Conservation (phyloP, 106 monocot species). For the Allium cepa region DNA sequence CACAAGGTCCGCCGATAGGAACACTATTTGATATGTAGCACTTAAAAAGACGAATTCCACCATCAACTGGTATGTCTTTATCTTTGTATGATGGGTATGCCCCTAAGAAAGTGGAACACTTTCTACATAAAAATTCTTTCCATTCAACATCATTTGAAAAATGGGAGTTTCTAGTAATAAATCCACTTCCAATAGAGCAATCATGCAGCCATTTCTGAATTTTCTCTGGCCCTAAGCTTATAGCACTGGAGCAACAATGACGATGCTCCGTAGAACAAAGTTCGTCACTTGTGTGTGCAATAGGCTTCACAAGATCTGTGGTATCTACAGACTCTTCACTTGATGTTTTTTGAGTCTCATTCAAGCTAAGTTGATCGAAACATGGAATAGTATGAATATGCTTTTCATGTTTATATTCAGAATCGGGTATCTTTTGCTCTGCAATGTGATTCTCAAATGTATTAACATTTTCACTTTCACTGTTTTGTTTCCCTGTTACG, state of each 20-base stretch:
- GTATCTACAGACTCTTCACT: constrained; percentile 7
- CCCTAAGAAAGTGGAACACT: constrained; percentile 66
- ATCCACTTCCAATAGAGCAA: constrained; percentile 65
- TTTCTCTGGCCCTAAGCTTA: constrained; percentile 2
- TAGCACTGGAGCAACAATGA: constrained; percentile 8
- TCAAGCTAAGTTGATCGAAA: background rate
- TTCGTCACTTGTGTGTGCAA: constrained; percentile 5
- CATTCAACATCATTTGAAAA: constrained; percentile 51
- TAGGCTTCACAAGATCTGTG: constrained; percentile 5
- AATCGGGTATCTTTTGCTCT: background rate
- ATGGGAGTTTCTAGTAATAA: constrained; percentile 35
- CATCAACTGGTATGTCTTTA: constrained; percentile 33
- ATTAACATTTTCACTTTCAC: constrained; percentile 1
- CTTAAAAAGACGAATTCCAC: constrained; percentile 78
- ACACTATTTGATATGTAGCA: constrained; percentile 56
- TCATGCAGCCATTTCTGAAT: constrained; percentile 17
- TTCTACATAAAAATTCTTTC: constrained; percentile 50
- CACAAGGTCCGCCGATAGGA: constrained; percentile 34
- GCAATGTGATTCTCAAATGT: background rate
- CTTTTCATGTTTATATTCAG: constrained; percentile 10
- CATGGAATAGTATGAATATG: constrained; percentile 2
- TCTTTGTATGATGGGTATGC: constrained; percentile 44
- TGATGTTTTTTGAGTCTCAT: constrained; percentile 2
- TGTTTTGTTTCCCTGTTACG: background rate
- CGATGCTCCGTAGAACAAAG: constrained; percentile 3